phyloP scores from a whole-genome alignment of 2,329 filamentous ascomycete species.

The Ophiostoma australiae region DNA sequence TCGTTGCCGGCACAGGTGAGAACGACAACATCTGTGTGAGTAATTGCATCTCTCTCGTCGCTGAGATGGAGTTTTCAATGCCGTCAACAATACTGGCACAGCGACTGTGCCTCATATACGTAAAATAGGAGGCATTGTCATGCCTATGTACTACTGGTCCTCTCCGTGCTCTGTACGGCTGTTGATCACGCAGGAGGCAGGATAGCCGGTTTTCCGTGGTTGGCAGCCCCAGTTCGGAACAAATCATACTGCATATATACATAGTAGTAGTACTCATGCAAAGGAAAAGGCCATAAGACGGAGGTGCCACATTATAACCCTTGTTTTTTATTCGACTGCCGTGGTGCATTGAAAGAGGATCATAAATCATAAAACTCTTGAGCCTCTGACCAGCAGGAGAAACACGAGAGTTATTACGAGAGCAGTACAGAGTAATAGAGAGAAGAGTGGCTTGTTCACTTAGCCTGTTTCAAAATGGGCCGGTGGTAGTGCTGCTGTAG shows the following conservation, averaged over 20 bases:
- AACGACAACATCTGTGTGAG: too few relatives aligned
- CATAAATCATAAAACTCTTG: not conserved
- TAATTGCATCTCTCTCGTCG: too few relatives aligned
- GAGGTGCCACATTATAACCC: not conserved
- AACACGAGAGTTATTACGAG: not conserved
- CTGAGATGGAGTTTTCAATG: too few relatives aligned
- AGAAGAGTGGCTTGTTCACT: too few relatives aligned
- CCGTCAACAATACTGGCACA: not conserved
- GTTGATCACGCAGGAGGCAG: not conserved
- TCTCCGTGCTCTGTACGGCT: not conserved
- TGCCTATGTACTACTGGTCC: not conserved
- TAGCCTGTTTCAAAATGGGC: not conserved
- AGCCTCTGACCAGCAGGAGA: not conserved
- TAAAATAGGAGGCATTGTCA: not conserved
- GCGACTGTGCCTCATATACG: not conserved
- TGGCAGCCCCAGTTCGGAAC: not conserved
- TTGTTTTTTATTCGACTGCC: not conserved
- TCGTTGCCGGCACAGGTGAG: too few relatives aligned
- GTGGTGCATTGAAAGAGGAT: not conserved
- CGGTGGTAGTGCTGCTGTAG: not conserved
- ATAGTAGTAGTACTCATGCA: not conserved
- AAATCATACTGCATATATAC: not conserved
- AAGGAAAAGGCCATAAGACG: not conserved
- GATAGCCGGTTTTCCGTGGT: not conserved
- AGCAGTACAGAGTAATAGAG: not conserved